Evolutionary conservation across 257 asterid genomes (phyloP).

Genomic region (Leonotis leonurus): DNA sequence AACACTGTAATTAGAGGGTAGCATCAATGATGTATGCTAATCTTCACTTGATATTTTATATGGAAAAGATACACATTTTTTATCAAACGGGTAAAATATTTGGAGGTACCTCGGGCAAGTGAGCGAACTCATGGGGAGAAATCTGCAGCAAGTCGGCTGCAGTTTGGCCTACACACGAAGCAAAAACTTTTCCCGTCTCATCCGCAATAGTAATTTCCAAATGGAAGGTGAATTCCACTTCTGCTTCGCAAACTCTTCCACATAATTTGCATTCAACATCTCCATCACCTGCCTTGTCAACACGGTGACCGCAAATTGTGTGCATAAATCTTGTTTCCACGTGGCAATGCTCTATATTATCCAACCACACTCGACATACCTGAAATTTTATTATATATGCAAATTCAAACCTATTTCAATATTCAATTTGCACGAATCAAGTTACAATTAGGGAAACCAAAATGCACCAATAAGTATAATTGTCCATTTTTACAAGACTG

Average conservation of each 20-base stretch:
- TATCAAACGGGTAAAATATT: no score
- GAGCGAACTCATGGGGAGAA: constrained; percentile 67
- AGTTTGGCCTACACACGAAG: constrained; percentile 82
- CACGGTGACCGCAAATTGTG: constrained; percentile 56
- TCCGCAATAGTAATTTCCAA: constrained; percentile 64
- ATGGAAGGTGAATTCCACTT: constrained; percentile 52
- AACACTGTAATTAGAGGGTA: no score
- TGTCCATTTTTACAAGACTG: no score
- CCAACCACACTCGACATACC: constrained; percentile 85
- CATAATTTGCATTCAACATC: constrained; percentile 67
- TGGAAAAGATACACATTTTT: no score
- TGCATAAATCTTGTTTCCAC: constrained; percentile 65
- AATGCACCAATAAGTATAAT: no score
- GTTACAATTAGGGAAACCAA: no score
- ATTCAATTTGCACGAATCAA: neutral
- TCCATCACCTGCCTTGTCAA: constrained; percentile 28
- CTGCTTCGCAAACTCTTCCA: constrained; percentile 35
- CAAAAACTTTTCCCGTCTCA: constrained; percentile 55
- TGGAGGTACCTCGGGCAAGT: constrained; percentile 85
- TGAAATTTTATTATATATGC: constrained; percentile 17
- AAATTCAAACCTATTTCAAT: no score
- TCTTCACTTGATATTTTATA: no score
- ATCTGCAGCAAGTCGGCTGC: constrained; percentile 91
- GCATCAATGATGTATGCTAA: no score
- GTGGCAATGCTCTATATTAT: constrained; percentile 62